These are phyloP conservation scores for Plasmodium adleri DNA, from an alignment of 169 alveolate genomes.

Conservation along the genomic window DNA sequence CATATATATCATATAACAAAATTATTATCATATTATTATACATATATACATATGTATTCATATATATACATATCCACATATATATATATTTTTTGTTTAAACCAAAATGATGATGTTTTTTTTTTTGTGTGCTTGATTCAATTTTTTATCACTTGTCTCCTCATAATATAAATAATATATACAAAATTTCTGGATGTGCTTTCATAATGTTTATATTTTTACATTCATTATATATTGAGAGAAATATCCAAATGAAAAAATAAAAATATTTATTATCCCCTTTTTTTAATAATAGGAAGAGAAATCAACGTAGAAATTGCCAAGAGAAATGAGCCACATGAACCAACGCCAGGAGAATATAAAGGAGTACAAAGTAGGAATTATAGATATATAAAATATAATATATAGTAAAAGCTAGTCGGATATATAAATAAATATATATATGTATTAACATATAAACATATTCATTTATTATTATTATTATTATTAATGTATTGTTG, in stretches of 20 bases:
- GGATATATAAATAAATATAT: neutral
- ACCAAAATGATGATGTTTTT: too few species aligned
- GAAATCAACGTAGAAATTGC: slow-evolving; percentile 73
- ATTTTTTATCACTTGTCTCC: too few species aligned
- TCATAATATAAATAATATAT: too few species aligned
- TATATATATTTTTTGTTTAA: too few species aligned
- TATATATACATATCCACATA: too few species aligned
- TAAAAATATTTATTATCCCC: neutral
- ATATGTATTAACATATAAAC: neutral
- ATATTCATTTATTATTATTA: neutral
- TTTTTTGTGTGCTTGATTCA: neutral
- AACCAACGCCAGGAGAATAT: slow-evolving; percentile 76
- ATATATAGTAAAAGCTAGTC: neutral
- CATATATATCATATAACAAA: too few species aligned
- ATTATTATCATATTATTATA: too few species aligned
- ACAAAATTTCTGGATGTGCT: slow-evolving; percentile 1
- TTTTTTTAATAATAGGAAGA: slow-evolving; percentile 72
- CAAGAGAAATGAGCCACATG: slow-evolving; percentile 71
- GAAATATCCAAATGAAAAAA: too few species aligned
- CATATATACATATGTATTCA: too few species aligned
- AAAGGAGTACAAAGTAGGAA: slow-evolving; percentile 65
- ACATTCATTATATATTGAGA: too few species aligned
- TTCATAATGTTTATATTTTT: neutral
- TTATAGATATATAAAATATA: neutral
- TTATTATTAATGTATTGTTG: neutral